A percentile compares a stretch with the other conserved stretches of the same genome.
These are phyloP conservation scores for Angophora floribunda DNA, from an alignment of 345 rosid genomes.

Conservation along the genomic window DNA sequence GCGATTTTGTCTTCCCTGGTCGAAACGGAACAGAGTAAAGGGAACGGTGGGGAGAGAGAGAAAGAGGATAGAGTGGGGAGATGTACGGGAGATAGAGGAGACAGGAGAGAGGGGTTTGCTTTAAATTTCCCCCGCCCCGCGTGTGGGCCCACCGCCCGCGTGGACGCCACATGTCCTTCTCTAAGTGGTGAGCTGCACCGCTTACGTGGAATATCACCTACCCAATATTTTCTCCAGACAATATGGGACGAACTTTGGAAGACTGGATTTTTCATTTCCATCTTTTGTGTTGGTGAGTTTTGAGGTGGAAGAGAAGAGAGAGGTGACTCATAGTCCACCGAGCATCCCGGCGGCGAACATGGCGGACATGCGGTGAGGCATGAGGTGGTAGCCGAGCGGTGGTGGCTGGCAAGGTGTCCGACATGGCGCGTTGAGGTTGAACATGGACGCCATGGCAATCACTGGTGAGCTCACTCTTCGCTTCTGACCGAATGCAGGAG, in stretches of 20 bases:
- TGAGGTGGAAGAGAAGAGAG: not conserved
- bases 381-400: not conserved
- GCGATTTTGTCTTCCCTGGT: too few relatives aligned
- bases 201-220: too few relatives aligned
- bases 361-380: not conserved
- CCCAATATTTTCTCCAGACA: not conserved
- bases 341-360: not conserved
- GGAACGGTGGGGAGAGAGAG: too few relatives aligned
- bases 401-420: not conserved
- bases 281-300: not conserved
- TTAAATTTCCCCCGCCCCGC: too few relatives aligned
- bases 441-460: not conserved
- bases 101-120: too few relatives aligned
- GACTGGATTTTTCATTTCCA: not conserved
- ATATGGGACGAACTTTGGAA: not conserved
- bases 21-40: too few relatives aligned
- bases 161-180: too few relatives aligned
- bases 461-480: not conserved
- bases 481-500: not conserved
- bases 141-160: too few relatives aligned
- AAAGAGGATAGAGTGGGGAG: too few relatives aligned
- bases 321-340: not conserved
- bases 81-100: too few relatives aligned
- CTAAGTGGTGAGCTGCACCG: too few relatives aligned
- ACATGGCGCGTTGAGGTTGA: not conserved